These are phyloP conservation scores for Pseudogymnoascus sp. DNA, from an alignment of 2,329 filamentous ascomycete genomes.

Conservation along the genomic window DNA sequence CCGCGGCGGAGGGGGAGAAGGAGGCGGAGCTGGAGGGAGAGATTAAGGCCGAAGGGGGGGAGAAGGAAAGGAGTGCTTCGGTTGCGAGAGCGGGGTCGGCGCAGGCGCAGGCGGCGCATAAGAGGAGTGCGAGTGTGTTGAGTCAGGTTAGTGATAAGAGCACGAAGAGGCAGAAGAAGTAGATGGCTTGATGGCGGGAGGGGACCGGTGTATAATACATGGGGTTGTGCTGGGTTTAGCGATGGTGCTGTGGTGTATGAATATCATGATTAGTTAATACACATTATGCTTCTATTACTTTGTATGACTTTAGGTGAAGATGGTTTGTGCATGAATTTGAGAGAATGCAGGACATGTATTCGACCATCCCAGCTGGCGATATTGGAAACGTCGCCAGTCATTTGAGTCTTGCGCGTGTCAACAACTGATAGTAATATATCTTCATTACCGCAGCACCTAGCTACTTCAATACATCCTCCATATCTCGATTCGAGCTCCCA, in stretches of 20 bases:
- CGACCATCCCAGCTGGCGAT: neutral
- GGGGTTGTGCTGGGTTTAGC: neutral
- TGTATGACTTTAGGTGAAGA: neutral
- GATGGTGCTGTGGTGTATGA: slow-evolving; percentile 1
- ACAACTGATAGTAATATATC: neutral
- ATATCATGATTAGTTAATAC: neutral
- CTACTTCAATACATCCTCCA: neutral
- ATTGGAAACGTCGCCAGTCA: neutral
- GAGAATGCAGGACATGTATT: neutral
- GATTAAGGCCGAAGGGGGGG: slow-evolving; percentile 41
- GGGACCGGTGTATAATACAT: neutral
- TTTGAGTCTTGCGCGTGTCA: neutral
- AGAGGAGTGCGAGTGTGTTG: slow-evolving; percentile 76
- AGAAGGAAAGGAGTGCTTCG: slow-evolving; percentile 24
- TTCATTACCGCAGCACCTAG: neutral
- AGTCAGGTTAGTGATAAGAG: slow-evolving; percentile 59
- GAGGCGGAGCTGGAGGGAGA: slow-evolving; percentile 57
- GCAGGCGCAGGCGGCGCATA: slow-evolving; percentile 40
- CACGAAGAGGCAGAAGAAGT: slow-evolving; percentile 40
- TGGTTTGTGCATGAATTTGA: neutral
- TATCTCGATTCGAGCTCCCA: neutral
- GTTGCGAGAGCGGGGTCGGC: slow-evolving; percentile 58
- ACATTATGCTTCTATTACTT: neutral
- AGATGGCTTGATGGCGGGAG: neutral
- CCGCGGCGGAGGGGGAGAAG: slow-evolving; percentile 10